A percentile compares a stretch with the other conserved stretches of the same genome.
Evolutionary conservation across 371 early-diverging fungal genomes (phyloP).

Genomic region (Mucor irregularis): DNA sequence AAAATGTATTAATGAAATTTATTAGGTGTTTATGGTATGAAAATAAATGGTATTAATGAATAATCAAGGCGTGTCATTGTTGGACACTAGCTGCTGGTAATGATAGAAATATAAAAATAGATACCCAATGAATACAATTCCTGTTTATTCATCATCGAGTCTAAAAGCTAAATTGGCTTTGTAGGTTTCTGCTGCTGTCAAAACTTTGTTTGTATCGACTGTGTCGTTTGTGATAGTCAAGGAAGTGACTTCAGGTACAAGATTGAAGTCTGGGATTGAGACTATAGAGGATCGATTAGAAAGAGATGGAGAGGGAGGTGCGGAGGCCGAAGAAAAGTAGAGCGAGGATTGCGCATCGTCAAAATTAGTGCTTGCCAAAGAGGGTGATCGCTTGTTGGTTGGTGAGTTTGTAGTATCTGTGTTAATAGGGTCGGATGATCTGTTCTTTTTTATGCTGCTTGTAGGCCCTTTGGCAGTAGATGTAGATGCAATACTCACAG

Average conservation of each 20-base stretch:
- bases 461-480: slow-evolving; percentile 10
- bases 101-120: not conserved
- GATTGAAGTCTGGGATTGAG: slow-evolving; percentile 14
- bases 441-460: not conserved
- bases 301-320: slow-evolving; percentile 1
- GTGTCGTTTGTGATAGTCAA: not conserved
- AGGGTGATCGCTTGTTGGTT: not conserved
- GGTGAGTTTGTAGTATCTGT: not conserved
- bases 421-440: not conserved
- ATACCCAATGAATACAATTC: not conserved
- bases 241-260: slow-evolving; percentile 3
- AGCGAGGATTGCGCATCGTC: slow-evolving; percentile 18
- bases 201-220: not conserved
- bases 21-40: too few relatives aligned
- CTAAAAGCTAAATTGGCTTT: not conserved
- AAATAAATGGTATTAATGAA: too few relatives aligned
- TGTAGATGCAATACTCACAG: slow-evolving; percentile 8
- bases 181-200: not conserved
- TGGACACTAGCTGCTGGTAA: too few relatives aligned
- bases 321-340: slow-evolving; percentile 13
- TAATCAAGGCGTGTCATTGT: too few relatives aligned
- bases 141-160: not conserved
- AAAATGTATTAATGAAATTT: too few relatives aligned
- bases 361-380: slow-evolving; percentile 4
- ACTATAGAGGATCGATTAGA: slow-evolving; percentile 14